Conservation (phyloP, 495 filamentous ascomycete genomes). For the Collariella sp. region DNA sequence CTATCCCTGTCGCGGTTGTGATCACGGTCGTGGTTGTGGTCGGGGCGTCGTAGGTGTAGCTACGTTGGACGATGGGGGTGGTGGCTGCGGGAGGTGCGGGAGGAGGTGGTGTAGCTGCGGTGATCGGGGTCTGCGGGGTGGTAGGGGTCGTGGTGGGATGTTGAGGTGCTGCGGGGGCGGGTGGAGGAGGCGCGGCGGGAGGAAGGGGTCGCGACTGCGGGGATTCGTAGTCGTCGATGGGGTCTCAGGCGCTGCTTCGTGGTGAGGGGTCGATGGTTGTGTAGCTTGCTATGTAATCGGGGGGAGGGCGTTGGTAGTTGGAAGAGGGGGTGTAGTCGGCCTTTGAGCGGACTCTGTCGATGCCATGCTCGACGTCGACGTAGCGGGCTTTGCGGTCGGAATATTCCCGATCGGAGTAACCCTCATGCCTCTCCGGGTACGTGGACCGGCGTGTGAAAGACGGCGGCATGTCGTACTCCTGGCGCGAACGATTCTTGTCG, state of each 20-base stretch:
- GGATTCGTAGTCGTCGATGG: conserved; percentile 38
- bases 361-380: conserved; percentile 26
- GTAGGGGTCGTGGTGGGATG: conserved; percentile 24
- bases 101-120: conserved; percentile 23
- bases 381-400: conserved; percentile 28
- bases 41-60: conserved; percentile 25
- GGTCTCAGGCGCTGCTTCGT: conserved; percentile 34
- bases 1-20: too few relatives aligned
- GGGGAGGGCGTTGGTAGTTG: conserved; percentile 23
- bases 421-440: conserved; percentile 31
- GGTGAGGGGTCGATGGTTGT: conserved; percentile 23
- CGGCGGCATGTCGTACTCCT: conserved; percentile 32
- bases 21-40: conserved; percentile 23
- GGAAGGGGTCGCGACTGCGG: conserved; percentile 29
- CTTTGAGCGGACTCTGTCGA: conserved; percentile 25
- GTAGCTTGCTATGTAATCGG: conserved; percentile 33
- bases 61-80: conserved; percentile 25
- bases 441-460: conserved; percentile 31
- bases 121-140: conserved; percentile 25
- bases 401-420: conserved; percentile 23
- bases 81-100: conserved; percentile 20
- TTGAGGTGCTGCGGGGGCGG: conserved; percentile 30
- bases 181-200: conserved; percentile 22
- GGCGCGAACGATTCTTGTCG: conserved; percentile 40
- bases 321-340: conserved; percentile 23